Evolutionary conservation across 345 rosid species (phyloP).

Genomic region (Erodium maritimum): DNA sequence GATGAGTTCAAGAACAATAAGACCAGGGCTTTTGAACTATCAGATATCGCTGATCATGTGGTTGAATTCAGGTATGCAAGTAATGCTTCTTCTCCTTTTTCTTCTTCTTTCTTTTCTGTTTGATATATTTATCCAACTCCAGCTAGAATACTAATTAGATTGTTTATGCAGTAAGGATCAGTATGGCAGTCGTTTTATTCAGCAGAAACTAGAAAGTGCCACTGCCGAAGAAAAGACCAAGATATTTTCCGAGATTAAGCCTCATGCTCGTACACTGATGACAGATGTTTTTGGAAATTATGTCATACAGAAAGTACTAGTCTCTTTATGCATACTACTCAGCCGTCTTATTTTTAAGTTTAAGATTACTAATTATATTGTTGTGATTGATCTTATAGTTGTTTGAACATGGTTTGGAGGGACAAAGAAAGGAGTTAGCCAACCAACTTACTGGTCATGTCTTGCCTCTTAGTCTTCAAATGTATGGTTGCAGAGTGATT

Average conservation of each 20-base stretch:
- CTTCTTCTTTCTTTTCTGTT: constrained; percentile 8
- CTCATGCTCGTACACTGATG: constrained; percentile 79
- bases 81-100: too few species aligned
- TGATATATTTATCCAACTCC: constrained; percentile 5
- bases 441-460: constrained; percentile 74
- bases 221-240: constrained; percentile 59
- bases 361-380: constrained; percentile 4
- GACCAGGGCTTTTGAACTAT: constrained; percentile 57
- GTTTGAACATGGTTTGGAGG: constrained; percentile 76
- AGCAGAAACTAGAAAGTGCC: constrained; percentile 88
- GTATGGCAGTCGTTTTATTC: constrained; percentile 94
- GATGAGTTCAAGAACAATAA: constrained; percentile 86
- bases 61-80: constrained; percentile 72
- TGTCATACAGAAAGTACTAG: constrained; percentile 75
- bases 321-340: constrained; percentile 4
- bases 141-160: constrained; percentile 9
- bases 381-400: constrained; percentile 42
- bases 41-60: constrained; percentile 60
- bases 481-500: constrained; percentile 99
- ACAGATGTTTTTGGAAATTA: constrained; percentile 99
- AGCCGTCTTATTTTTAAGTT: neutral
- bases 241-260: constrained; percentile 72
- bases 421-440: constrained; percentile 72
- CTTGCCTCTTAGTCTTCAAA: constrained; percentile 80
- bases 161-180: constrained; percentile 71